These are phyloP conservation scores for Ilyonectria mors-panacis DNA, from an alignment of 2,329 filamentous ascomycete species.

Conservation along the genomic window DNA sequence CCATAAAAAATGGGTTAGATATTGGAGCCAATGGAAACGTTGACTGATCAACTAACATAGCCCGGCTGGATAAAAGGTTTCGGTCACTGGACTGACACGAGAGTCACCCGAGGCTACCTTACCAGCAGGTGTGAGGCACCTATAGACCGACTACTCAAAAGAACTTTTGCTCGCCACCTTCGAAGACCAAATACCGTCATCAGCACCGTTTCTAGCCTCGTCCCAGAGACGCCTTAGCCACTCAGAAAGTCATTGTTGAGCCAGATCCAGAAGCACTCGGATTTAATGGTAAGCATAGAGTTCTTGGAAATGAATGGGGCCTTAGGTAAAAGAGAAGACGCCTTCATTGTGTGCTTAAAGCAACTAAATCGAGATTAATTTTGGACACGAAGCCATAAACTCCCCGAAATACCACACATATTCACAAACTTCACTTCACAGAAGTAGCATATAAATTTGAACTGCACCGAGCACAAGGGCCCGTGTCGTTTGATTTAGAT, in stretches of 20 bases:
- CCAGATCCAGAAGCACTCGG: too few species aligned
- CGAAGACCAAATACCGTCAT: constrained; percentile 19
- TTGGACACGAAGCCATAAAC: too few species aligned
- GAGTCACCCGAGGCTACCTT: constrained; percentile 9
- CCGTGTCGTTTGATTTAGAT: too few species aligned
- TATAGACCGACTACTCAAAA: constrained; percentile 19
- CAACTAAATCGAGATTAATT: too few species aligned
- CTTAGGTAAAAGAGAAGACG: too few species aligned
- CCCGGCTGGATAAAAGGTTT: constrained; percentile 12
- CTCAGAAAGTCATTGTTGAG: constrained; percentile 1
- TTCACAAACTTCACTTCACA: too few species aligned
- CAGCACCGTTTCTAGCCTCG: constrained; percentile 9
- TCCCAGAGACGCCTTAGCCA: background rate
- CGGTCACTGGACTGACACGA: constrained; percentile 21
- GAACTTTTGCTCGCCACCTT: constrained; percentile 2
- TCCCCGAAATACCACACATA: too few species aligned
- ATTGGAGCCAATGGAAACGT: constrained; percentile 28
- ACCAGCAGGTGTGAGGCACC: background rate
- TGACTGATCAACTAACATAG: constrained; percentile 17
- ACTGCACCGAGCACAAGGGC: too few species aligned
- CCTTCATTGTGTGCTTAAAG: too few species aligned
- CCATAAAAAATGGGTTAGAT: constrained; percentile 18
- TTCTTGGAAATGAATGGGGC: too few species aligned
- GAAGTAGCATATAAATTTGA: too few species aligned
- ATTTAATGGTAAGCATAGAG: too few species aligned